Percentiles rank a stretch among this genome's conserved stretches.
phyloP scores from a whole-genome alignment of 768 basidiomycete species.

The Termitomyces bulborhizus region DNA sequence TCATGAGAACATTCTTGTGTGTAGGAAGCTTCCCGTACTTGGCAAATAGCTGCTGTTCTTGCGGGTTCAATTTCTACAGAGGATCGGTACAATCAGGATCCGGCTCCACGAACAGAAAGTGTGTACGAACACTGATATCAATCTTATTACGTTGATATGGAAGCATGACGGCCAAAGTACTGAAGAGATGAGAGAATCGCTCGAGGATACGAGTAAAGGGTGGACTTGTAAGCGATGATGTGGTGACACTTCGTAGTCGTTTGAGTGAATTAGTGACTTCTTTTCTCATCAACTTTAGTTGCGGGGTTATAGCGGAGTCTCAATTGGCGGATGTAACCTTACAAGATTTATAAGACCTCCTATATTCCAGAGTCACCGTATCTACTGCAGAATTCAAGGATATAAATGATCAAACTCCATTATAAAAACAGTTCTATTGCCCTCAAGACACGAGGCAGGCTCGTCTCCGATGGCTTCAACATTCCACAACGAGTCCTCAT shows the following conservation, averaged over 20 bases:
- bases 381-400: neutral
- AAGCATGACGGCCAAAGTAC: slow-evolving; percentile 44
- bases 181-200: slow-evolving; percentile 22
- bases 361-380: slow-evolving; percentile 6
- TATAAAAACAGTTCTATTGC: slow-evolving; percentile 2
- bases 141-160: slow-evolving; percentile 85
- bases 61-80: slow-evolving; percentile 67
- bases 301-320: slow-evolving; percentile 26
- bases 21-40: slow-evolving; percentile 93
- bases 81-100: slow-evolving; percentile 19
- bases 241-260: slow-evolving; percentile 15
- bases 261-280: slow-evolving; percentile 6
- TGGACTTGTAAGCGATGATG: slow-evolving; percentile 12
- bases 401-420: slow-evolving; percentile 7
- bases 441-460: neutral
- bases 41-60: slow-evolving; percentile 92
- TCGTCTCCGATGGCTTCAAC: neutral
- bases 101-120: neutral
- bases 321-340: slow-evolving; percentile 13
- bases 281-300: slow-evolving; percentile 12
- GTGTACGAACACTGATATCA: slow-evolving; percentile 77
- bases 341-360: neutral
- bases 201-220: slow-evolving; percentile 13
- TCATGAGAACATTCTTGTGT: slow-evolving; percentile 88
- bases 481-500: slow-evolving; percentile 10